Conservation (phyloP, 2,329 filamentous ascomycete genomes). For the Colletotrichum tamarilloi region DNA sequence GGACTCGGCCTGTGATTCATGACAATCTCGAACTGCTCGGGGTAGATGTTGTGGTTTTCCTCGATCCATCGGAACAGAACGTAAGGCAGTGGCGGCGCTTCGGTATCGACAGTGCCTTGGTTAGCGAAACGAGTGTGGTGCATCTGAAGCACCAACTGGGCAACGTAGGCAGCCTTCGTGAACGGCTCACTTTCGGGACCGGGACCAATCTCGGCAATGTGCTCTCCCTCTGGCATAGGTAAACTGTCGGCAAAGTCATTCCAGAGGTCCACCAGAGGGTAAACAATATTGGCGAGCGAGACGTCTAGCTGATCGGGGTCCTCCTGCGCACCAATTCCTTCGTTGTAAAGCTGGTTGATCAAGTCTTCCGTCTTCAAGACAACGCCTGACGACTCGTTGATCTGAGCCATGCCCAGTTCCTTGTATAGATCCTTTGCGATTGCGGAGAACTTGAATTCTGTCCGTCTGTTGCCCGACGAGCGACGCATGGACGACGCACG, state of each 20-base stretch:
- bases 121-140: slow-evolving; percentile 71
- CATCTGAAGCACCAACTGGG: slow-evolving; percentile 80
- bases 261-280: slow-evolving; percentile 67
- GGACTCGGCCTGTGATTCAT: slow-evolving; percentile 75
- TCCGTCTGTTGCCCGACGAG: slow-evolving; percentile 54
- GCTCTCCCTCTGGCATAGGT: slow-evolving; percentile 61
- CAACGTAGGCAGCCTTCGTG: slow-evolving; percentile 83
- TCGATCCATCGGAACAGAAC: slow-evolving; percentile 87
- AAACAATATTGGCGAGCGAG: slow-evolving; percentile 65
- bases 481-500: slow-evolving; percentile 62
- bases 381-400: slow-evolving; percentile 77
- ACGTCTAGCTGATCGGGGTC: slow-evolving; percentile 67
- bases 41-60: slow-evolving; percentile 77
- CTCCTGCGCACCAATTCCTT: slow-evolving; percentile 67
- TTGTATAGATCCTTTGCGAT: slow-evolving; percentile 79
- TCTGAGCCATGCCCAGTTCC: slow-evolving; percentile 65
- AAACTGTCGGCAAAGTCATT: slow-evolving; percentile 62
- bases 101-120: slow-evolving; percentile 45
- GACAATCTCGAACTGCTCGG: slow-evolving; percentile 74
- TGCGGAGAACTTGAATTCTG: slow-evolving; percentile 72
- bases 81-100: slow-evolving; percentile 73
- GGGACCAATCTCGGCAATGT: slow-evolving; percentile 73
- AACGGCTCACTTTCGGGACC: slow-evolving; percentile 71
- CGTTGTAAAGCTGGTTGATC: slow-evolving; percentile 72
- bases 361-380: slow-evolving; percentile 81